These are phyloP conservation scores for Uronychia setigera DNA, from an alignment of 73 alveolate species.

Conservation along the genomic window DNA sequence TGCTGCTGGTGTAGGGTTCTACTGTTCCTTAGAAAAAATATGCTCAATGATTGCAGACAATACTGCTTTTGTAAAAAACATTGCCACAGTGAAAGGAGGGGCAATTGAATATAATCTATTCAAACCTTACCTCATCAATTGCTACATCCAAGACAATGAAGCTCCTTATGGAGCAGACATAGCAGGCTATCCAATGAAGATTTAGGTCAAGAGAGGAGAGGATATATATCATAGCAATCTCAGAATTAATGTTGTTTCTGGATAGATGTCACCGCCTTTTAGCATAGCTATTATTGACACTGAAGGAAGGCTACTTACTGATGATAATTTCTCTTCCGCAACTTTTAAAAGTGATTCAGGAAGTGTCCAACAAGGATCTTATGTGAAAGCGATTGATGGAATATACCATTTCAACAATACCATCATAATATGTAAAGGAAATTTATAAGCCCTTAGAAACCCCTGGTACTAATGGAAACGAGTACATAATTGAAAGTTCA, in stretches of 20 bases:
- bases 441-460: too few relatives aligned
- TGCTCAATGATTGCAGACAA: neutral
- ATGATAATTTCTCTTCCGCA: neutral
- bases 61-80: neutral
- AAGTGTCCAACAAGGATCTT: neutral
- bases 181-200: neutral
- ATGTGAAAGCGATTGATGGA: neutral
- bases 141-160: neutral
- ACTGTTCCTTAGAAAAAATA: neutral
- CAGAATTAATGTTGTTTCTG: neutral
- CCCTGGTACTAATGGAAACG: too few relatives aligned
- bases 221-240: neutral
- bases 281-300: neutral
- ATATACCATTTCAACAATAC: neutral
- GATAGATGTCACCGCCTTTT: neutral
- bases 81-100: neutral
- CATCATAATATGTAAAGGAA: neutral
- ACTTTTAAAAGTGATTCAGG: neutral
- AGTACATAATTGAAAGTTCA: too few relatives aligned
- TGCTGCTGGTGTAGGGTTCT: neutral
- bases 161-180: neutral
- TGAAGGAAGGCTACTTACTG: neutral
- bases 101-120: neutral
- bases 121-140: neutral
- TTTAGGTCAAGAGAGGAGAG: constrained; percentile 9